Conservation (phyloP, 2,329 filamentous ascomycete species). For the Beauveria rudraprayagi region DNA sequence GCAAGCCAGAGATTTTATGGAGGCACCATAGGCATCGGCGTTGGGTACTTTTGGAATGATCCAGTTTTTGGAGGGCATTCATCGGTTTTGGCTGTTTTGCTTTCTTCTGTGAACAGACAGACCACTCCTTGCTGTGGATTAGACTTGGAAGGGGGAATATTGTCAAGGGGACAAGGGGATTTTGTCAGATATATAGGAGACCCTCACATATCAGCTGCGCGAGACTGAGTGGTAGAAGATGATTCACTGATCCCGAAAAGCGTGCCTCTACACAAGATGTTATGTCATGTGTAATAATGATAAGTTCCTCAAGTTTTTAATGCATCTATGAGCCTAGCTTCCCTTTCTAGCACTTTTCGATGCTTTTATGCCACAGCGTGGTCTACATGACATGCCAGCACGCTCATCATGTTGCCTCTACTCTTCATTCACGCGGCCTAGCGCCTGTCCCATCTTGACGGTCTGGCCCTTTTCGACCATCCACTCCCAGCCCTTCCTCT, state of each 20-base stretch:
- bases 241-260: background rate
- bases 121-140: background rate
- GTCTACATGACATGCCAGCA: background rate
- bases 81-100: background rate
- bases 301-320: background rate
- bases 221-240: background rate
- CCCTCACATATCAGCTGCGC: background rate
- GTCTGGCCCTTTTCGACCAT: constrained; percentile 77
- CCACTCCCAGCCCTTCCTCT: constrained; percentile 74
- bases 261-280: background rate
- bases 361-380: background rate
- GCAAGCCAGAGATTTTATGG: background rate
- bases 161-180: background rate
- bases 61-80: background rate
- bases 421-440: constrained; percentile 64
- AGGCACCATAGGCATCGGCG: constrained; percentile 5
- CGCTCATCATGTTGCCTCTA: constrained; percentile 31
- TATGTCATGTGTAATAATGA: background rate
- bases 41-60: background rate
- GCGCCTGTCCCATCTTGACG: constrained; percentile 79
- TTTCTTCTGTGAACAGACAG: background rate
- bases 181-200: background rate
- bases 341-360: background rate
- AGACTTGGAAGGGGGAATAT: background rate
- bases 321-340: background rate